Evolutionary conservation across 371 early-diverging fungal genomes (phyloP).

Genomic region (Blakeslea trispora): DNA sequence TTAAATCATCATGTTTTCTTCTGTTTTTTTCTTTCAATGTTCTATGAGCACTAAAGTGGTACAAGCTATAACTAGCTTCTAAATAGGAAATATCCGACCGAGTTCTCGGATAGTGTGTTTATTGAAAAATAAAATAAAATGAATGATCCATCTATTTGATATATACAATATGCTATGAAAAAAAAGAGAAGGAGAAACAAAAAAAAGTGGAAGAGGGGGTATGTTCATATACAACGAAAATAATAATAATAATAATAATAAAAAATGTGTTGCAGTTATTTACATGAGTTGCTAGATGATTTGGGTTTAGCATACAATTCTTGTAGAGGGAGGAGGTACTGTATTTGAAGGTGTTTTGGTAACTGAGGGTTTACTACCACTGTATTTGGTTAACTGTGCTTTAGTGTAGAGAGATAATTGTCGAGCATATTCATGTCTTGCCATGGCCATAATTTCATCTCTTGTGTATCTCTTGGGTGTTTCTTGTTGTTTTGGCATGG

Average conservation of each 20-base stretch:
- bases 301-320: slow-evolving; percentile 6
- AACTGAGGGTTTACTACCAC: not conserved
- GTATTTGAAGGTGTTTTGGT: not conserved
- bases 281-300: not conserved
- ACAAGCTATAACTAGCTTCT: not conserved
- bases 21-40: not conserved
- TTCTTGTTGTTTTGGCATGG: not conserved
- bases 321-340: not conserved
- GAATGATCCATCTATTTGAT: not conserved
- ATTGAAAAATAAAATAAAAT: not conserved
- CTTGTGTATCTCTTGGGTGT: slow-evolving; percentile 18
- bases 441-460: slow-evolving; percentile 42
- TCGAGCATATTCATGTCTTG: slow-evolving; percentile 47
- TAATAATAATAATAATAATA: too few species aligned
- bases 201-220: not conserved
- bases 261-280: not conserved
- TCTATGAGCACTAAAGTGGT: not conserved
- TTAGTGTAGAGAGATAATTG: slow-evolving; percentile 36
- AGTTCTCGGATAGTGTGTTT: not conserved
- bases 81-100: not conserved
- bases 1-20: not conserved
- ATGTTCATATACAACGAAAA: not conserved
- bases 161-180: too few species aligned
- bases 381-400: slow-evolving; percentile 16
- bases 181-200: not conserved